phyloP scores from a whole-genome alignment of 345 rosid genomes.

The Trapa bicornis region DNA sequence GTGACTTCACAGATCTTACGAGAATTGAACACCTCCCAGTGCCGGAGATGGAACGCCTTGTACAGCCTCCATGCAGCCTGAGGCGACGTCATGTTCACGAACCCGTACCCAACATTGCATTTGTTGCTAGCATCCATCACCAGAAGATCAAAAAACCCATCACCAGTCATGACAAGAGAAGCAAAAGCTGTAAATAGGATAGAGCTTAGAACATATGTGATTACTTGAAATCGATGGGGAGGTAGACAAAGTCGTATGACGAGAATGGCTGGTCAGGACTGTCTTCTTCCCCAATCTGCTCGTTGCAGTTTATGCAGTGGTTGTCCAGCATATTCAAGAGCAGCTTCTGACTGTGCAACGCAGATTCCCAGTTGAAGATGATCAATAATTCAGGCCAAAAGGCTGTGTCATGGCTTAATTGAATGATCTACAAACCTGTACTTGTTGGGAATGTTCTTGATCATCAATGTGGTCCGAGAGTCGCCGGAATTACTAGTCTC shows the following conservation, averaged over 20 bases:
- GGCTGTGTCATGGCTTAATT: no score
- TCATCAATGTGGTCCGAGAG: slow-evolving; percentile 81
- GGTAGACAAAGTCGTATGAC: slow-evolving; percentile 73
- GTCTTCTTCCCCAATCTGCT: slow-evolving; percentile 30
- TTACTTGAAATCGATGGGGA: slow-evolving; percentile 89
- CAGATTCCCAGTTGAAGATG: background rate
- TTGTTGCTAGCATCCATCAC: slow-evolving; percentile 39
- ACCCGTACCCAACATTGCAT: slow-evolving; percentile 95
- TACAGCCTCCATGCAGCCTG: slow-evolving; percentile 62
- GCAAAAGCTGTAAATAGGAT: no score
- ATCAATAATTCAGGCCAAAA: background rate
- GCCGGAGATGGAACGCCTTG: slow-evolving; percentile 67
- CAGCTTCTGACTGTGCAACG: slow-evolving; percentile 35
- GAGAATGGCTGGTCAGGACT: slow-evolving; percentile 48
- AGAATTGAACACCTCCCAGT: slow-evolving; percentile 72
- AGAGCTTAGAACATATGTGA: no score
- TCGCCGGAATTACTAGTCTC: slow-evolving; percentile 42
- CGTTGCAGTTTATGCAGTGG: slow-evolving; percentile 85
- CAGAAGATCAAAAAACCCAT: background rate
- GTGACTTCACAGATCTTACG: slow-evolving; percentile 83
- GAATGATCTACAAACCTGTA: slow-evolving; percentile 38
- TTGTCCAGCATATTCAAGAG: slow-evolving; percentile 71
- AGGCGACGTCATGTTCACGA: slow-evolving; percentile 93
- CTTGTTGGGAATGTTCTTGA: slow-evolving; percentile 96
- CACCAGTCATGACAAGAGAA: no score